Conservation (phyloP, 2,329 filamentous ascomycete species). For the Colletotrichum karsti region DNA sequence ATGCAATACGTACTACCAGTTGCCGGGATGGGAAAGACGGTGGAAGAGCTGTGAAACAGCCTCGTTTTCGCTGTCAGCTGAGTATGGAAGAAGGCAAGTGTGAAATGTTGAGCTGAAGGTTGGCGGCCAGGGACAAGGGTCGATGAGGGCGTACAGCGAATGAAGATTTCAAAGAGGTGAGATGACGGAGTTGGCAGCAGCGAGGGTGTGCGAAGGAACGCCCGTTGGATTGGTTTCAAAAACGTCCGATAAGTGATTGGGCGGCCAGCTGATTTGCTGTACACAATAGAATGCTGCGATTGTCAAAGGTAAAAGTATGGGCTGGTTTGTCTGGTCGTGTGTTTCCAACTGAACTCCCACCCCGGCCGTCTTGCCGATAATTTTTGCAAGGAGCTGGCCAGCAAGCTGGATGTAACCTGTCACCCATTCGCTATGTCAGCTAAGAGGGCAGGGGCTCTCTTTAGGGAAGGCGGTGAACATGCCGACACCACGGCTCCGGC, state of each 20-base stretch:
- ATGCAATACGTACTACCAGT: not conserved
- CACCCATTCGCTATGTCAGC: not conserved
- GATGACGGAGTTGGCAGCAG: slow-evolving; percentile 7
- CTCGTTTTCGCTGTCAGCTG: slow-evolving; percentile 24
- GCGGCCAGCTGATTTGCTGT: not conserved
- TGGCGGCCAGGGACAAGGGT: not conserved
- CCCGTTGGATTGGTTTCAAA: slow-evolving; percentile 7
- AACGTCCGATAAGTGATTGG: not conserved
- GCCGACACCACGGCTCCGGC: not conserved
- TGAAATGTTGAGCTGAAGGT: not conserved
- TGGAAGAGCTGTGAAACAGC: slow-evolving; percentile 16
- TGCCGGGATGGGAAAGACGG: not conserved
- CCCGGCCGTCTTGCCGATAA: not conserved
- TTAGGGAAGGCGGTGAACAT: slow-evolving; percentile 13
- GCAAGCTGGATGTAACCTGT: not conserved
- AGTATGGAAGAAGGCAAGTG: not conserved
- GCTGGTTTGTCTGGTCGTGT: not conserved
- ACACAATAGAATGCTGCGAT: not conserved
- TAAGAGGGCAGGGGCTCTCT: not conserved
- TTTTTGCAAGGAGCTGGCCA: slow-evolving; percentile 9
- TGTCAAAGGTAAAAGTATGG: slow-evolving; percentile 12
- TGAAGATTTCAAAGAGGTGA: not conserved
- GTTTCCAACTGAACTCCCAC: slow-evolving; percentile 21
- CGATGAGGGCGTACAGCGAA: not conserved
- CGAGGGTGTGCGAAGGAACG: not conserved